phyloP scores from a whole-genome alignment of 371 early-diverging fungal genomes.

The Mucor plumbeus region DNA sequence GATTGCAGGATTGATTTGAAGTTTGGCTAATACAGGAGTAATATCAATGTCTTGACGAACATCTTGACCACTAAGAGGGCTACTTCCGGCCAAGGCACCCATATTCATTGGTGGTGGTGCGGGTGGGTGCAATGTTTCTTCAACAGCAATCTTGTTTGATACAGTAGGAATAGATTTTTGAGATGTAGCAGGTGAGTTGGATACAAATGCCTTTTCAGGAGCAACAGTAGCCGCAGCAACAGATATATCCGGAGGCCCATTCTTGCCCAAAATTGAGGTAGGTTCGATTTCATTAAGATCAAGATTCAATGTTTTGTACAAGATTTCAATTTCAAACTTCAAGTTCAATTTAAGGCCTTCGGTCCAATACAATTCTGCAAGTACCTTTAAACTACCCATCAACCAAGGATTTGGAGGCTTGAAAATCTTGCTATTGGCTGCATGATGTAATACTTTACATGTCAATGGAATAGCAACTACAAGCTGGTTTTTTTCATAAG shows the following conservation, averaged over 20 bases:
- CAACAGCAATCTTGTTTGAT: not conserved
- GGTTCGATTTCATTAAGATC: conserved; percentile 88
- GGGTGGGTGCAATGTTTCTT: conserved; percentile 12
- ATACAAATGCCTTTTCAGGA: not conserved
- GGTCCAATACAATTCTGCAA: conserved; percentile 91
- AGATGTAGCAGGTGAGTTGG: conserved; percentile 3
- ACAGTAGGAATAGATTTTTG: conserved; percentile 9
- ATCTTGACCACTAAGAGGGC: conserved; percentile 10
- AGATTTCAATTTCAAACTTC: conserved; percentile 96
- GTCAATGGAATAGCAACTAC: conserved; percentile 96
- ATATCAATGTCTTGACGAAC: conserved; percentile 36
- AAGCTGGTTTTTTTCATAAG: conserved; percentile 82
- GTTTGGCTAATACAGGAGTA: conserved; percentile 33
- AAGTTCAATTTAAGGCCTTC: conserved; percentile 92
- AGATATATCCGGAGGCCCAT: conserved; percentile 50
- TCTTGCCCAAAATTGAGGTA: conserved; percentile 67
- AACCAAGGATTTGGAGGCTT: conserved; percentile 97
- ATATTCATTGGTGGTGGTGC: conserved; percentile 5
- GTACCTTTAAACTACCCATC: conserved; percentile 88
- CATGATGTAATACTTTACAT: conserved; percentile 94
- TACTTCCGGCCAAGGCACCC: not conserved
- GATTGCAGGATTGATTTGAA: conserved; percentile 40
- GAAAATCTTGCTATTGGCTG: conserved; percentile 83
- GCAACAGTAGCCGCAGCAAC: not conserved
- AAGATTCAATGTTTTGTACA: conserved; percentile 86